Evolutionary conservation across 2,329 filamentous ascomycete species (phyloP), one percentile per base, ranked within the genome.

Genomic region (Trichoderma koningiopsis): DNA sequence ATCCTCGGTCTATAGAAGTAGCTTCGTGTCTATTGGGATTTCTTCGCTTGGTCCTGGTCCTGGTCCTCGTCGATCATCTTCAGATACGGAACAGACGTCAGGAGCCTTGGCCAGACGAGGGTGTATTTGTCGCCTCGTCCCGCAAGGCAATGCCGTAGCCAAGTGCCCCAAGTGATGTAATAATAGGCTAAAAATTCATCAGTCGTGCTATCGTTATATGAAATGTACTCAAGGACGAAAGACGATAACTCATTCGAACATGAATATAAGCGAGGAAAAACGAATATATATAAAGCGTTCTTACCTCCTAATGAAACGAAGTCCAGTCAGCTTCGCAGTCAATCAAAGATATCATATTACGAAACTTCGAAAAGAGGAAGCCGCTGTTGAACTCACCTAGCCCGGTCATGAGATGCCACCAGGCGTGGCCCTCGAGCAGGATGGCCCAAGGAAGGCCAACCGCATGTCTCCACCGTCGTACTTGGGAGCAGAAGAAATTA

Each of bases 101-200:
- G 84, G 16, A 88, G 72, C 29, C 85, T 87, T 1, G 89, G 87
- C 92, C 93, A 96, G 63, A 86, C 75, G 68, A 96, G 81, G 74
- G 86, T 83, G 76, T 89, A 96, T 75, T 94, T 88, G 53, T 91
- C 87, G 75, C 93, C 91, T 57, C 85, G 85, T 4, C 89, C 88
- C 71, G 94, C 92, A 61, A 96, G 81, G 74, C 92, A 93, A 71
- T 91, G 89, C 52, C 92, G 87, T 22, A 96, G 84, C 90, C 92
- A 95, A 31, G 94, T 89, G 4, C 92, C 91, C 92, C 93, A 96
- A 16, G 89, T 83, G 73, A 96, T 93, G 77, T 95, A 93, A 76
- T 91, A 91, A 79, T 96, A 96, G 19, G 92, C 92, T 77, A 22
- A 31, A 10, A 65, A 35, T 70, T 77, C 66, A 75, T 73, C 59